Evolutionary conservation across 192 early-diverging fungal genomes (phyloP).

Genomic region (Gryganskiella cystojenkinii): DNA sequence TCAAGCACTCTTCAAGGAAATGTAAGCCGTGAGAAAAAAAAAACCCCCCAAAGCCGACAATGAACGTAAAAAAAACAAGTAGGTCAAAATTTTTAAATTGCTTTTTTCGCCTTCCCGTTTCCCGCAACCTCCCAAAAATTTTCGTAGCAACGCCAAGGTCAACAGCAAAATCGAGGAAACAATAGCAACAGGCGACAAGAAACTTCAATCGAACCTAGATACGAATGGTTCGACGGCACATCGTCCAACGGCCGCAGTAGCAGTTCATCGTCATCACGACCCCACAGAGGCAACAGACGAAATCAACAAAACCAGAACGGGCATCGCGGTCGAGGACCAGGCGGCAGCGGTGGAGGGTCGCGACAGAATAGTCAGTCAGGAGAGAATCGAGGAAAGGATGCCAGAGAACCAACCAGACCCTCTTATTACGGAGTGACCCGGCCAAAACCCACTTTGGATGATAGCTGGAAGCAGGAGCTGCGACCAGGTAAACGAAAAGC

Average conservation of each 20-base stretch:
- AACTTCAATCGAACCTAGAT: too few species aligned
- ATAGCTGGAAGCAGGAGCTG: constrained; percentile 23
- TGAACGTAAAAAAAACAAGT: too few species aligned
- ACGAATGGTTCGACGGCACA: constrained; percentile 30
- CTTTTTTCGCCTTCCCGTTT: too few species aligned
- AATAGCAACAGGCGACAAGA: not conserved
- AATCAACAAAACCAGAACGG: not conserved
- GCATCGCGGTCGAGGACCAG: not conserved
- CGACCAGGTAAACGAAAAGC: constrained; percentile 19
- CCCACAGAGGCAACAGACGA: not conserved
- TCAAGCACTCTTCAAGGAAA: too few species aligned
- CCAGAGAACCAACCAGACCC: constrained; percentile 9
- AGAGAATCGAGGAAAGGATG: not conserved
- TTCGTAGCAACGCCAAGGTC: too few species aligned
- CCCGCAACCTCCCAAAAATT: too few species aligned
- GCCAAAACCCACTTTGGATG: constrained; percentile 21
- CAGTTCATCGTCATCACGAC: not conserved
- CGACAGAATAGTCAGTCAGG: not conserved
- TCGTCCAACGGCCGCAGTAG: not conserved
- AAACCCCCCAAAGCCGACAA: too few species aligned
- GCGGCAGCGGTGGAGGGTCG: not conserved
- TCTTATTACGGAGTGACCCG: not conserved
- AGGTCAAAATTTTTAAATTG: too few species aligned
- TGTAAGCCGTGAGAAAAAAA: too few species aligned
- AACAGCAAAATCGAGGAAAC: not conserved